Percentiles rank a stretch among this genome's conserved stretches.
These are phyloP conservation scores for Parascedosporium putredinis DNA, from an alignment of 2,329 filamentous ascomycete genomes.

Conservation along the genomic window DNA sequence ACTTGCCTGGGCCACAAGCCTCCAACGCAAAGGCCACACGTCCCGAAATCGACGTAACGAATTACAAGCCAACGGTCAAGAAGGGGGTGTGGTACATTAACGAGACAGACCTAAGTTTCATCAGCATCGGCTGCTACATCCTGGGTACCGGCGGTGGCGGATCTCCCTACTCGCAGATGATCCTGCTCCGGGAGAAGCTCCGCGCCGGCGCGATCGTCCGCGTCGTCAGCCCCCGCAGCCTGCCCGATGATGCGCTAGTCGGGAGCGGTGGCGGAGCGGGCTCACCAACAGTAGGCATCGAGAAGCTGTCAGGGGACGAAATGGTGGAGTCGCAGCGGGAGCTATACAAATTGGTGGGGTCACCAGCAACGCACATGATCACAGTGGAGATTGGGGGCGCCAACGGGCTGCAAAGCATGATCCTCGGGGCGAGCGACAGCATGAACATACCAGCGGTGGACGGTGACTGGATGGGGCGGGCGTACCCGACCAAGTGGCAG, in stretches of 20 bases:
- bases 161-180: conserved; percentile 39
- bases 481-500: conserved; percentile 45
- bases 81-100: conserved; percentile 46
- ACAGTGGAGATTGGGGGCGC: conserved; percentile 57
- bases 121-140: conserved; percentile 49
- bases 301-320: conserved; percentile 49
- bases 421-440: conserved; percentile 41
- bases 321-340: conserved; percentile 39
- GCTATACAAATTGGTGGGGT: conserved; percentile 39
- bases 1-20: conserved; percentile 17
- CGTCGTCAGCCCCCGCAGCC: conserved; percentile 38
- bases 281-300: conserved; percentile 49
- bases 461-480: conserved; percentile 47
- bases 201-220: conserved; percentile 37
- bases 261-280: conserved; percentile 48
- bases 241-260: conserved; percentile 39
- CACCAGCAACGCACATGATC: conserved; percentile 41
- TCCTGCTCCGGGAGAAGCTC: conserved; percentile 40
- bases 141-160: conserved; percentile 52
- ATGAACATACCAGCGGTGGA: conserved; percentile 42
- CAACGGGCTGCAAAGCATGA: conserved; percentile 50
- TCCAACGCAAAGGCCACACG: conserved; percentile 8
- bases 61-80: conserved; percentile 38
- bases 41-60: conserved; percentile 22
- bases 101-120: conserved; percentile 47